phyloP scores from a whole-genome alignment of 1,284 basidiomycete genomes.

The Pulveroboletus ridleyi region DNA sequence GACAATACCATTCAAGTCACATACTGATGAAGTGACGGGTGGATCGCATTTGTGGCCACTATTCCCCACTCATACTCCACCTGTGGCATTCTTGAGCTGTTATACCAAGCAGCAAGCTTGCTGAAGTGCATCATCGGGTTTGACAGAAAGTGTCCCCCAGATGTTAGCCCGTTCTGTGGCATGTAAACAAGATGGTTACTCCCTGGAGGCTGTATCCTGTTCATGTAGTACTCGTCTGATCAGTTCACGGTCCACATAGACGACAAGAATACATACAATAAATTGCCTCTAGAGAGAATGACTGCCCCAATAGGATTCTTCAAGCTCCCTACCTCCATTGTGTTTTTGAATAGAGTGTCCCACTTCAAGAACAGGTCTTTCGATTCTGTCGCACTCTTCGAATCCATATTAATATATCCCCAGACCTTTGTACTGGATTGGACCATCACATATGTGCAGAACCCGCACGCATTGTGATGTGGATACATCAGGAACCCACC shows the following conservation, averaged over 20 bases:
- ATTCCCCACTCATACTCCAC: too few relatives aligned
- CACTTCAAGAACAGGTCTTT: not conserved
- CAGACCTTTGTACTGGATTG: not conserved
- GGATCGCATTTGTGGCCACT: not conserved
- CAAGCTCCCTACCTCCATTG: too few relatives aligned
- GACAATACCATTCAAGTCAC: not conserved
- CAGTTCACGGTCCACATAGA: not conserved
- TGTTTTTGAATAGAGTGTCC: not conserved
- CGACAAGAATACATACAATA: not conserved
- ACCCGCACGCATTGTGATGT: not conserved
- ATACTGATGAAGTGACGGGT: not conserved
- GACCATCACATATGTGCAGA: not conserved
- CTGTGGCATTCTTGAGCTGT: too few relatives aligned
- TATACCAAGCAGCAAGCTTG: too few relatives aligned
- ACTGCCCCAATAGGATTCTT: not conserved
- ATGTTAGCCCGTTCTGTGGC: not conserved
- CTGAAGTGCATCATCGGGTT: too few relatives aligned
- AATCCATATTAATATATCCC: not conserved
- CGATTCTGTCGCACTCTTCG: rapidly evolving
- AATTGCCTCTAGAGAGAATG: not conserved
- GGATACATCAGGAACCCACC: not conserved
- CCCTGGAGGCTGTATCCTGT: not conserved
- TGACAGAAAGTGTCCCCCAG: too few relatives aligned
- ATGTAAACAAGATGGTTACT: not conserved
- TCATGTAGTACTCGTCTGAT: not conserved